These are phyloP conservation scores for Thalassiosira profunda DNA, from an alignment of 108 stramenopile genomes.

Conservation along the genomic window DNA sequence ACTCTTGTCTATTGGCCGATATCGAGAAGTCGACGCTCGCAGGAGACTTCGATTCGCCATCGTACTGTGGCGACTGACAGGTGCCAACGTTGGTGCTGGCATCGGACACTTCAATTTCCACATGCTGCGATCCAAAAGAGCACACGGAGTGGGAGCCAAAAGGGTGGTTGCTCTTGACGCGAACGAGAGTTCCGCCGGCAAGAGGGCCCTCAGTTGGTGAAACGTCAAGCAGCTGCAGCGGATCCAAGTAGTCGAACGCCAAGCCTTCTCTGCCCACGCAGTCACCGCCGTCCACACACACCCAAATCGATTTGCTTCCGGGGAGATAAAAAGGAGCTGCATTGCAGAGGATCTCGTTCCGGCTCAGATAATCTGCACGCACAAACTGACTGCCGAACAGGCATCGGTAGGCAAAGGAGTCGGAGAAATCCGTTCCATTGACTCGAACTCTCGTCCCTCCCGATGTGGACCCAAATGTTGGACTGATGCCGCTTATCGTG, in stretches of 20 bases:
- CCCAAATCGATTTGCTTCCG: constrained; percentile 1
- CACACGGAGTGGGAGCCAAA: constrained; percentile 3
- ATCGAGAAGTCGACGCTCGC: constrained; percentile 16
- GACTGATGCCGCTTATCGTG: constrained; percentile 7
- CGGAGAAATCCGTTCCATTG: constrained; percentile 16
- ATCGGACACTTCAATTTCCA: neutral
- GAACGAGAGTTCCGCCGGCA: constrained; percentile 18
- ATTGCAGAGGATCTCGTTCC: constrained; percentile 9
- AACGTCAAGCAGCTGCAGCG: constrained; percentile 13
- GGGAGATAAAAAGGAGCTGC: neutral
- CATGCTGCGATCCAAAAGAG: constrained; percentile 19
- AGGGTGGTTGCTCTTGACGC: constrained; percentile 11
- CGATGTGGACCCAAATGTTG: constrained; percentile 14
- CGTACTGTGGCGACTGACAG: constrained; percentile 15
- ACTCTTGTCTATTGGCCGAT: constrained; percentile 10
- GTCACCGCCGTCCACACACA: constrained; percentile 25
- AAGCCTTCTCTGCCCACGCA: constrained; percentile 1
- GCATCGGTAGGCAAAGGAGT: constrained; percentile 13
- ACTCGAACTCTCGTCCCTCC: constrained; percentile 15
- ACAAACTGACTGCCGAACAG: constrained; percentile 13
- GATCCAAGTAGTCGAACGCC: constrained; percentile 10
- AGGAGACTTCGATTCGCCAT: neutral
- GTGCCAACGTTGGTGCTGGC: neutral
- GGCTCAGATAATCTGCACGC: constrained; percentile 9
- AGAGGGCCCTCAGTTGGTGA: constrained; percentile 25